Percentiles rank a stretch among this genome's conserved stretches.
Evolutionary conservation across 2,329 filamentous ascomycete species (phyloP).

Genomic region (Cercospora canescens): DNA sequence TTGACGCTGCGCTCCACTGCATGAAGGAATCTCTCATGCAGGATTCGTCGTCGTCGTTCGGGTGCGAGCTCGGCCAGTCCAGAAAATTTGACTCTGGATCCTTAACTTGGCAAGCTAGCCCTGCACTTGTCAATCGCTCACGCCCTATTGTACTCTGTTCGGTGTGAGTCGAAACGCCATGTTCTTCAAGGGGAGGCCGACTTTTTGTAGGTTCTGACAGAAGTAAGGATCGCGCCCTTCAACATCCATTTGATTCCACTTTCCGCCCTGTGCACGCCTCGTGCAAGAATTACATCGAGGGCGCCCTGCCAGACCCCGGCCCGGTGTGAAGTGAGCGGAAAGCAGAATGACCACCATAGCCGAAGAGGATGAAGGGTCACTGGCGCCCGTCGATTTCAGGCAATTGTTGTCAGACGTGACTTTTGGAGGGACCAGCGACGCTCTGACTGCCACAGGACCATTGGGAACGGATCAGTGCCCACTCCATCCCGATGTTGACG

Average conservation of each 20-base stretch:
- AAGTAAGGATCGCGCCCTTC: slow-evolving; percentile 8
- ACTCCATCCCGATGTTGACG: slow-evolving; percentile 20
- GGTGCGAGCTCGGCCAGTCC: not conserved
- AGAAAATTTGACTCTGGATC: slow-evolving; percentile 6
- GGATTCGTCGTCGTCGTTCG: not conserved
- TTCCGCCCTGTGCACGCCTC: slow-evolving; percentile 1
- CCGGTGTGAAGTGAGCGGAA: not conserved
- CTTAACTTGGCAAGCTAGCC: slow-evolving; percentile 9
- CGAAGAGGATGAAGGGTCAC: slow-evolving; percentile 18
- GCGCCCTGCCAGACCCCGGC: not conserved
- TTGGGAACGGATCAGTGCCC: slow-evolving; percentile 10
- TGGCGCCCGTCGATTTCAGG: slow-evolving; percentile 18
- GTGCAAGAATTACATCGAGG: not conserved
- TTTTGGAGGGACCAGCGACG: slow-evolving; percentile 11
- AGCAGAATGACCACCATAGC: slow-evolving; percentile 20
- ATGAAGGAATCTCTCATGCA: not conserved
- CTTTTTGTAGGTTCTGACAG: not conserved
- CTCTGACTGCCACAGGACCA: slow-evolving; percentile 7
- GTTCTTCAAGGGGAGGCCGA: not conserved
- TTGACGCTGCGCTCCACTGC: not conserved
- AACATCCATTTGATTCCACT: not conserved
- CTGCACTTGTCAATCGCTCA: slow-evolving; percentile 9
- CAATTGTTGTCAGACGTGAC: slow-evolving; percentile 18
- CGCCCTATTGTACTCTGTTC: slow-evolving; percentile 13
- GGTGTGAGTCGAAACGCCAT: slow-evolving; percentile 6